A percentile compares a stretch with the other conserved stretches of the same genome.
These are phyloP conservation scores for Melastoma candidum DNA, from an alignment of 441 rosid genomes.

Conservation along the genomic window DNA sequence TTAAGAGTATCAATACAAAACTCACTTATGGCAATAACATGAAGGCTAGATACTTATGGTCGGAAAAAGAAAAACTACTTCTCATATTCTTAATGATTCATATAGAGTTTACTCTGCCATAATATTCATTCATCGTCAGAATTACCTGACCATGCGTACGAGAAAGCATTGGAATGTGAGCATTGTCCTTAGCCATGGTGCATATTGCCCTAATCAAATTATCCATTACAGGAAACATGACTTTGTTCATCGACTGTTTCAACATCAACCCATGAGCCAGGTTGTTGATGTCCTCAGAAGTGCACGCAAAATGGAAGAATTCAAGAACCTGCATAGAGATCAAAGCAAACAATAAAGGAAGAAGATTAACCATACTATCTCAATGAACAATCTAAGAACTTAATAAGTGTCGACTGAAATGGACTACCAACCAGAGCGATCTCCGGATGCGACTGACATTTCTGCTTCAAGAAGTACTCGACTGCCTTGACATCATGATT, in stretches of 20 bases:
- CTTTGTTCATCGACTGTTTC: conserved; percentile 50
- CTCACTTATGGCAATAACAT: background rate
- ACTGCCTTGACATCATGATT: conserved; percentile 97
- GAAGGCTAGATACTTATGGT: background rate
- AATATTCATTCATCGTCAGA: background rate
- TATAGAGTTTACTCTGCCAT: background rate
- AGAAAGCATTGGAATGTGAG: conserved; percentile 77
- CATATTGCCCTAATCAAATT: conserved; percentile 48
- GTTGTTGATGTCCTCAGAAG: conserved; percentile 94
- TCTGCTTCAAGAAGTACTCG: conserved; percentile 88
- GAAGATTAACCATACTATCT: background rate
- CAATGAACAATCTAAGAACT: background rate
- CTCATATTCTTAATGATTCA: background rate
- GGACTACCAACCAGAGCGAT: conserved; percentile 54
- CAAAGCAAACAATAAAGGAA: background rate
- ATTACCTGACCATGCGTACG: conserved; percentile 91
- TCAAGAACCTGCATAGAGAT: conserved; percentile 62
- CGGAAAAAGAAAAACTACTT: too few relatives aligned
- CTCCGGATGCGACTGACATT: conserved; percentile 71
- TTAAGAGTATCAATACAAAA: background rate
- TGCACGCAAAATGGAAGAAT: conserved; percentile 94
- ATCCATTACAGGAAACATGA: conserved; percentile 72
- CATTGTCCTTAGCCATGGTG: conserved; percentile 58
- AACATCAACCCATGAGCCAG: conserved; percentile 91
- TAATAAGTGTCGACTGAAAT: conserved; percentile 1